Conservation (phyloP, 768 basidiomycete genomes). For the Xerocomellus chrysenteron region DNA sequence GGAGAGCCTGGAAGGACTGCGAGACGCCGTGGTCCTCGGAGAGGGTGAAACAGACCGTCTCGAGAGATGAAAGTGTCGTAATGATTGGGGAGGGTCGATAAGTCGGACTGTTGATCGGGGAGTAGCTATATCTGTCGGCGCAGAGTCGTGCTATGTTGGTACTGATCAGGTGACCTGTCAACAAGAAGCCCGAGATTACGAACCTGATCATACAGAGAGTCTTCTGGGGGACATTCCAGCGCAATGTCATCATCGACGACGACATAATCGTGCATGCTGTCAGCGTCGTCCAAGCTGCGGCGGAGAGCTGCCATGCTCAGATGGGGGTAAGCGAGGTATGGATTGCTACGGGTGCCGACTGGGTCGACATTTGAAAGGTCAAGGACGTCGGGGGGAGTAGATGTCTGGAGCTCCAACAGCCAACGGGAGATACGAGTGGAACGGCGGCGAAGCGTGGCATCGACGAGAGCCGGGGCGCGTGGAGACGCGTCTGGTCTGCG, state of each 20-base stretch:
- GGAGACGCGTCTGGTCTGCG: slow-evolving; percentile 28
- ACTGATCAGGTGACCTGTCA: slow-evolving; percentile 16
- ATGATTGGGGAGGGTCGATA: slow-evolving; percentile 38
- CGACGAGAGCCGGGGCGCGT: slow-evolving; percentile 6
- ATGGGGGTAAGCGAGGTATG: slow-evolving; percentile 45
- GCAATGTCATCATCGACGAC: slow-evolving; percentile 37
- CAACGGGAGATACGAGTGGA: slow-evolving; percentile 44
- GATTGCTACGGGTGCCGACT: slow-evolving; percentile 33
- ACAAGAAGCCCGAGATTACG: slow-evolving; percentile 27
- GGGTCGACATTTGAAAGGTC: slow-evolving; percentile 24
- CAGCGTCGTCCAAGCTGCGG: slow-evolving; percentile 32
- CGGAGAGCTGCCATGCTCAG: slow-evolving; percentile 29
- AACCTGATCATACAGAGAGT: slow-evolving; percentile 19
- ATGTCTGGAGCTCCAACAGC: slow-evolving; percentile 41
- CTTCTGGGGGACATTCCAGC: slow-evolving; percentile 25
- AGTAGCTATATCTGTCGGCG: slow-evolving; percentile 26
- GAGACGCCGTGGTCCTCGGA: slow-evolving; percentile 34
- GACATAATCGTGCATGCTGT: slow-evolving; percentile 41
- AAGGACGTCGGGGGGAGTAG: slow-evolving; percentile 16
- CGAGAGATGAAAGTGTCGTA: slow-evolving; percentile 44
- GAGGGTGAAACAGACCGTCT: slow-evolving; percentile 42
- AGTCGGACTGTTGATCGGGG: slow-evolving; percentile 35
- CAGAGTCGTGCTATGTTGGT: slow-evolving; percentile 22
- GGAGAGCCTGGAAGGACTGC: slow-evolving; percentile 41
- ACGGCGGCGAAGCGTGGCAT: slow-evolving; percentile 32